Evolutionary conservation across 164 flowering plant species (phyloP), one percentile per base, ranked within the genome.

Genomic region (Vitis amurensis): DNA sequence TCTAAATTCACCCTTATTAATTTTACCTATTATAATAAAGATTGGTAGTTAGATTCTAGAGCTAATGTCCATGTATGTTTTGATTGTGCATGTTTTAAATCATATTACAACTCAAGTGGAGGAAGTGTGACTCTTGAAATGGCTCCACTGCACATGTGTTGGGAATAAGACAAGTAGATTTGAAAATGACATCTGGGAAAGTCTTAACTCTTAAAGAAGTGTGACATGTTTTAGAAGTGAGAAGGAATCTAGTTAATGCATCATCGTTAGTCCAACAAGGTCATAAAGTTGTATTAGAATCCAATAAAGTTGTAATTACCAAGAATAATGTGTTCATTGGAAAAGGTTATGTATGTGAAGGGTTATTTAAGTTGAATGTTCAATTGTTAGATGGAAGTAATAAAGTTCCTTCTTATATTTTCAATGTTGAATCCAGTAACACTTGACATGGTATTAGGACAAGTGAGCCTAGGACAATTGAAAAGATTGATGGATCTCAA

Each of bases 291-390:
- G 52, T 48, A 13, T 16, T 70, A 6, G 71, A 61, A 13, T 65
- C 44, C 11, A 51, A 50, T 23, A 30, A 61, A 37, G 12, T 48
- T 15, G 64, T 67, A 13, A 55, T 75, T 1, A 61, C 68, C 1
- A 75, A 67, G 37, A 64, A 50, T 63, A 48, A 52, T 12, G 3
- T 50, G 1, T 68, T 68, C 59, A 63, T 72, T 13, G 65, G 76
- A 12, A 76, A 76, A 16, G 61, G 59, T 1, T 68, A 49, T 64
- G 56, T 47, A 2, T 11, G 59, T 69, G 69, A 64, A 47, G 17
- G 66, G 0, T 50, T 63, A 51, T 59, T 71, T 59, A 63, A 57
- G 11, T 16, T 61, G 8, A 51, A 52, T 50, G 59, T 60, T 13
- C 14, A 13, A 4, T 53, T 13, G 4, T 4, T 51, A 11, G 14